phyloP scores from a whole-genome alignment of 2,329 filamentous ascomycete species.

The Cladosporium oxysporum region DNA sequence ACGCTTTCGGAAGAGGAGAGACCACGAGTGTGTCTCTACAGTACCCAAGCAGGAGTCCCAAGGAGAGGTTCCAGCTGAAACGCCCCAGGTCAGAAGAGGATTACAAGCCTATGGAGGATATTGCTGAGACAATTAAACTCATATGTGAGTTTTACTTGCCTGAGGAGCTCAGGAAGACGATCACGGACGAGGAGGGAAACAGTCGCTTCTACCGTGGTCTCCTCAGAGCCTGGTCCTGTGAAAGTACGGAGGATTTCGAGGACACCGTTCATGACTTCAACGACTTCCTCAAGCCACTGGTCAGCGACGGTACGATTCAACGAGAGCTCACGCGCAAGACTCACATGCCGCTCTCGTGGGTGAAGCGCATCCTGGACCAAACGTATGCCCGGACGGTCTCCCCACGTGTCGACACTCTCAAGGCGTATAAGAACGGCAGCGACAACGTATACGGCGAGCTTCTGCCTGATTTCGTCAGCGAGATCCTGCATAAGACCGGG shows the following conservation, averaged over 20 bases:
- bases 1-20: slow-evolving; percentile 48
- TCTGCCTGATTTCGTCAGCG: slow-evolving; percentile 77
- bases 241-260: slow-evolving; percentile 68
- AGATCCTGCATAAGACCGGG: slow-evolving; percentile 74
- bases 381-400: slow-evolving; percentile 92
- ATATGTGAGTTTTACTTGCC: slow-evolving; percentile 76
- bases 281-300: slow-evolving; percentile 62
- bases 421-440: slow-evolving; percentile 83
- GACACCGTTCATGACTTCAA: slow-evolving; percentile 78
- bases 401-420: slow-evolving; percentile 78
- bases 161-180: slow-evolving; percentile 53
- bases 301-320: slow-evolving; percentile 70
- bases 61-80: slow-evolving; percentile 67
- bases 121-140: slow-evolving; percentile 59
- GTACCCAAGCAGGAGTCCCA: slow-evolving; percentile 68
- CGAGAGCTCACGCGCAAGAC: slow-evolving; percentile 70
- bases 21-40: slow-evolving; percentile 62
- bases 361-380: slow-evolving; percentile 66
- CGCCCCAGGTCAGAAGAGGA: slow-evolving; percentile 65
- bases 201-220: slow-evolving; percentile 75
- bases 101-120: slow-evolving; percentile 63
- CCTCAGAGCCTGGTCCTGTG: slow-evolving; percentile 70
- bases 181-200: slow-evolving; percentile 57
- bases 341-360: slow-evolving; percentile 72
- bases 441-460: slow-evolving; percentile 96